Evolutionary conservation across 352 stramenopile species (phyloP), one percentile per base, ranked within the genome.

Genomic region (Phytophthora fragariaefolia): DNA sequence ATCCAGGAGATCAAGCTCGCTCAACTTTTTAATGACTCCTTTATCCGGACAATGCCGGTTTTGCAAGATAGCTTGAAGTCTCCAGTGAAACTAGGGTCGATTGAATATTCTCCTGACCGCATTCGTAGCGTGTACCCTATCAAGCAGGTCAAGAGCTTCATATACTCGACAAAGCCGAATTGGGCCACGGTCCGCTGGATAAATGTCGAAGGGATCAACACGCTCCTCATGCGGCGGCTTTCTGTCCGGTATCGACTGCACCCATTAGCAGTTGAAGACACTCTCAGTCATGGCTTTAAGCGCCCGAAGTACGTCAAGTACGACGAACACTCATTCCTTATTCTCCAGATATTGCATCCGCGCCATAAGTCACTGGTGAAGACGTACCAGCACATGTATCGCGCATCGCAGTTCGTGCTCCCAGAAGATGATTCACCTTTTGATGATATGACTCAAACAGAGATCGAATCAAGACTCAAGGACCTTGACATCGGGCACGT

Each of bases 1-100:
- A 86, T 95, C 43, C 88, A 96, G 45, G 87, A 92, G 64, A 91
- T 94, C 59, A 96, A 96, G 67, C 71, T 95, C 20, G 87, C 85
- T 42, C 85, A 95, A 56, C 74, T 96, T 24, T 93, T 96, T 57
- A 87, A 78, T 26, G 70, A 81, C 18, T 58, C 72, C 18, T 88
- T 89, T 56, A 24, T 92, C 9, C 64, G 52, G 1, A 80, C 89
- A 0, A 66, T 73, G 60, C 70, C 70, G 4, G 23, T 59, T 30
- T 34, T 69, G 80, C 81, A 82, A 0, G 64, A 77, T 0, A 62
- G 48, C 6, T 23, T 60, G 15, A 72, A 58, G 13, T 58, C 67
- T 17, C 32, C 68, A 22, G 34, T 76, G 8, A 57, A 59, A 18
- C 38, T 93, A 9, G 79, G 85, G 10, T 80, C 81, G 18, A 84